A percentile compares a stretch with the other conserved stretches of the same genome.
Conservation (phyloP, 495 filamentous ascomycete species). For the Lasiosphaeris hirsuta region DNA sequence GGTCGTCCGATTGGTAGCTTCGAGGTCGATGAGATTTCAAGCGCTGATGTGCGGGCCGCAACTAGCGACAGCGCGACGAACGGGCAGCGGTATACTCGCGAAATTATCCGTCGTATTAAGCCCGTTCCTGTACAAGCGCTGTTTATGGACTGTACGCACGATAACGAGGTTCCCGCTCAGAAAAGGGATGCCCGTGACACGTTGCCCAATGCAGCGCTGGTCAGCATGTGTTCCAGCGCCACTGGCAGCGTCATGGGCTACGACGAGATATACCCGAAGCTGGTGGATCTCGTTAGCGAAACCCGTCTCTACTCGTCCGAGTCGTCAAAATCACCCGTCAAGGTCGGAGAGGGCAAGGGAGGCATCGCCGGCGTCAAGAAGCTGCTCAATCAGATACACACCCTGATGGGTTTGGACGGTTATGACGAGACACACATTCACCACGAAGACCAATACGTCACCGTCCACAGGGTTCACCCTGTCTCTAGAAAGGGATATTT, state of each 20-base stretch:
- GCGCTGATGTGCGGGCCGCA: constrained; percentile 34
- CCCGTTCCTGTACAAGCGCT: constrained; percentile 83
- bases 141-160: constrained; percentile 99
- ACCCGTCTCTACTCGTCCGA: constrained; percentile 74
- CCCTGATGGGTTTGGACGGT: constrained; percentile 85
- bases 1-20: constrained; percentile 96
- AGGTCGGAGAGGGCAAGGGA: constrained; percentile 60
- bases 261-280: constrained; percentile 90
- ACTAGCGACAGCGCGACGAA: constrained; percentile 21
- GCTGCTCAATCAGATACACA: constrained; percentile 87
- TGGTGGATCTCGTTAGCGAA: constrained; percentile 88
- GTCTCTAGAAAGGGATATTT: constrained; percentile 88
- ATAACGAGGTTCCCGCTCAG: constrained; percentile 94
- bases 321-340: constrained; percentile 59
- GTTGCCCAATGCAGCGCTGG: constrained; percentile 90
- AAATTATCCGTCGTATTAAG: constrained; percentile 70
- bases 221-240: constrained; percentile 91
- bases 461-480: constrained; percentile 91
- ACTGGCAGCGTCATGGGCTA: constrained; percentile 98
- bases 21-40: constrained; percentile 64
- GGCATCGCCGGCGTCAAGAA: constrained; percentile 90
- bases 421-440: constrained; percentile 96
- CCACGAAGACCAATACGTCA: constrained; percentile 93
- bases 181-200: constrained; percentile 94
- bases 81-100: constrained; percentile 31